Percentiles rank a stretch among this genome's conserved stretches.
These are phyloP conservation scores for Planoprotostelium fungivorum DNA, from an alignment of 78 protist species.

Conservation along the genomic window DNA sequence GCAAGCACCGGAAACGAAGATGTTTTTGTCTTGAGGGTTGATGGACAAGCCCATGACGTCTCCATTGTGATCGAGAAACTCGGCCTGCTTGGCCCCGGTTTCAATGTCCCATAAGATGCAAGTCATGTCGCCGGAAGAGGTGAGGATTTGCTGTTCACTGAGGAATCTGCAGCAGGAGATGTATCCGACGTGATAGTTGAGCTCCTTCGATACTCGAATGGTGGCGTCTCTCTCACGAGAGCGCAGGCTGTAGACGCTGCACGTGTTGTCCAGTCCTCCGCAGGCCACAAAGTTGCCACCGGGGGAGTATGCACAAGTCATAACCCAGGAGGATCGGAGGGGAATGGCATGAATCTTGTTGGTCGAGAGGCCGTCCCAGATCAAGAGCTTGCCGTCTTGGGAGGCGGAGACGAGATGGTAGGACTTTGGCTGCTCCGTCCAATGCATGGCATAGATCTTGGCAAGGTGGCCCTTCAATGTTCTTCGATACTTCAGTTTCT, in stretches of 20 bases:
- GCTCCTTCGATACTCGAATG: conserved; percentile 69
- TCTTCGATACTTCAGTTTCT: conserved; percentile 66
- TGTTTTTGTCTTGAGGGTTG: conserved; percentile 60
- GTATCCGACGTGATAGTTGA: conserved; percentile 87
- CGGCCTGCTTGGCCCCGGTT: conserved; percentile 42
- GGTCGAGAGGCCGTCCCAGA: conserved; percentile 89
- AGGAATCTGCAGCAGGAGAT: conserved; percentile 94
- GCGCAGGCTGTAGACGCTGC: conserved; percentile 83
- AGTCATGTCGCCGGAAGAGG: conserved; percentile 86
- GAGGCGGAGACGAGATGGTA: conserved; percentile 87
- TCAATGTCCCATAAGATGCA: conserved; percentile 95
- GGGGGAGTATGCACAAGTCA: conserved; percentile 97
- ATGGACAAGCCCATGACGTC: conserved; percentile 88
- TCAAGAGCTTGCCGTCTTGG: conserved; percentile 94
- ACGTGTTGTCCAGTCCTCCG: conserved; percentile 96
- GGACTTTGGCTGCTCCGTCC: conserved; percentile 76
- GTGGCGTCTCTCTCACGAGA: conserved; percentile 42
- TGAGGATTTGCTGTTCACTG: conserved; percentile 73
- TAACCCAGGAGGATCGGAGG: conserved; percentile 88
- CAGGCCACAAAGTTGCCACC: conserved; percentile 86
- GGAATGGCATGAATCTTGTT: conserved; percentile 88
- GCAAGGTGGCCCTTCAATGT: conserved; percentile 89
- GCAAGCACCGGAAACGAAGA: conserved; percentile 88
- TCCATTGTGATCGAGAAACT: conserved; percentile 87
- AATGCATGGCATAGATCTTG: conserved; percentile 93